These are phyloP conservation scores for Ceratocystis lukuohia DNA, from an alignment of 2,329 filamentous ascomycete species.

Conservation along the genomic window DNA sequence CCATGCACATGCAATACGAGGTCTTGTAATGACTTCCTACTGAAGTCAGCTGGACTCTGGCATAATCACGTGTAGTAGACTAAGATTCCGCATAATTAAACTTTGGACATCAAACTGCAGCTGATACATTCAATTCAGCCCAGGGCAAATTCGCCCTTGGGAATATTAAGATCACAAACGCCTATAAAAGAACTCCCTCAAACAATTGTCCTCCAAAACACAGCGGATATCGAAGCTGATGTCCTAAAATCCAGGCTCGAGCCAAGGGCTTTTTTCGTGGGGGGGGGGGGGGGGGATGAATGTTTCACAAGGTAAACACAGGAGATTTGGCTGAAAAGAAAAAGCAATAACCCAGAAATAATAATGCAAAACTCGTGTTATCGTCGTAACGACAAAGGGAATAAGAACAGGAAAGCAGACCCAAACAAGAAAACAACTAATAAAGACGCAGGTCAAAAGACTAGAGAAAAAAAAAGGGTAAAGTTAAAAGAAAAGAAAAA, in stretches of 20 bases:
- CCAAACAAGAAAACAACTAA: neutral
- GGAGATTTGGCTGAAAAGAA: neutral
- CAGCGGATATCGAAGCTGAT: neutral
- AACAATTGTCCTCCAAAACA: neutral
- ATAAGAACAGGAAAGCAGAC: constrained; percentile 12
- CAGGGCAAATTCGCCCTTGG: neutral
- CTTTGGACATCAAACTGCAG: neutral
- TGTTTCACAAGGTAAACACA: neutral
- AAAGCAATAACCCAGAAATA: constrained; percentile 5
- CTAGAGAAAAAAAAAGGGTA: neutral
- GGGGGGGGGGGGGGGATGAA: no score
- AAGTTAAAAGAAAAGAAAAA: neutral
- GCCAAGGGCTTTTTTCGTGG: no score
- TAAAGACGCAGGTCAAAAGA: neutral
- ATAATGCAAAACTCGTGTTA: constrained; percentile 12
- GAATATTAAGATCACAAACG: constrained; percentile 4
- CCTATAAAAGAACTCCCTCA: neutral
- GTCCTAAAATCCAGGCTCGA: neutral
- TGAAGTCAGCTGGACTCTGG: no score
- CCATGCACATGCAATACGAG: neutral
- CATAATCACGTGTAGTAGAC: no score
- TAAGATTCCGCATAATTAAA: no score
- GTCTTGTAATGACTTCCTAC: neutral
- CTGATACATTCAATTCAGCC: neutral
- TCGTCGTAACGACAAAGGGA: constrained; percentile 18